Percentiles rank a stretch among this genome's conserved stretches.
phyloP scores from a whole-genome alignment of 805 yeast genomes.

The Cyberlindnera veronae region DNA sequence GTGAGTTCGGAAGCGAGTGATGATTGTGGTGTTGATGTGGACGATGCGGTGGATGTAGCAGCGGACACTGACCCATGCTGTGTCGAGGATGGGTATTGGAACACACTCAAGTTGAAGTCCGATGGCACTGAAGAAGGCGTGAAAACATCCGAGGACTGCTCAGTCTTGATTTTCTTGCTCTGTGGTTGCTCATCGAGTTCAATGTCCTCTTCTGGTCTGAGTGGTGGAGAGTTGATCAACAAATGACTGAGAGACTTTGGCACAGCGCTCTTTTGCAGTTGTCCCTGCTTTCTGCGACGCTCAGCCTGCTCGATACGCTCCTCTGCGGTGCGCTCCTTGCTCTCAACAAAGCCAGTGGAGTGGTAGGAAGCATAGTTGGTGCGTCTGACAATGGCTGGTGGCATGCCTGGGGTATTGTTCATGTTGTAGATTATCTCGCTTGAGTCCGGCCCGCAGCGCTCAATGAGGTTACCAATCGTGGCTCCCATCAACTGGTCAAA shows the following conservation, averaged over 20 bases:
- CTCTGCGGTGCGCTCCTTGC: conserved; percentile 30
- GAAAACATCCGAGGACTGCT: conserved; percentile 3
- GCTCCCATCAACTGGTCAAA: conserved; percentile 66
- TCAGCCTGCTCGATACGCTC: conserved; percentile 47
- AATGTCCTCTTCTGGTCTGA: conserved; percentile 28
- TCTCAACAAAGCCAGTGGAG: conserved; percentile 13
- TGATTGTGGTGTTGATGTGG: conserved; percentile 17
- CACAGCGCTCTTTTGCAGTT: conserved; percentile 46
- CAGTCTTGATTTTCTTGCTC: conserved; percentile 9
- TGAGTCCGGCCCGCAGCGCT: conserved; percentile 62
- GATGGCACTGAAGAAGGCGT: conserved; percentile 13
- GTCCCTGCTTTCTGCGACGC: conserved; percentile 45
- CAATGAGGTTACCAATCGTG: conserved; percentile 57
- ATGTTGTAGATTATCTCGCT: conserved; percentile 46
- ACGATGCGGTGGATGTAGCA: conserved; percentile 9
- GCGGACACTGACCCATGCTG: conserved; percentile 6
- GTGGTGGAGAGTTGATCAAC: conserved; percentile 38
- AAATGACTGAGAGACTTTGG: conserved; percentile 53
- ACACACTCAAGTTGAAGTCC: conserved; percentile 18
- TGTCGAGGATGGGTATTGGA: conserved; percentile 18
- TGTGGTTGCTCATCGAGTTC: conserved; percentile 8
- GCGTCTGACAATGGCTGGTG: conserved; percentile 54
- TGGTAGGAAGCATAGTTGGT: conserved; percentile 30
- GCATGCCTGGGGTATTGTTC: conserved; percentile 45
- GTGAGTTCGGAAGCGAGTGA: conserved; percentile 17